Evolutionary conservation across 768 basidiomycete genomes (phyloP).

Genomic region (Panaeolus cyanescens): DNA sequence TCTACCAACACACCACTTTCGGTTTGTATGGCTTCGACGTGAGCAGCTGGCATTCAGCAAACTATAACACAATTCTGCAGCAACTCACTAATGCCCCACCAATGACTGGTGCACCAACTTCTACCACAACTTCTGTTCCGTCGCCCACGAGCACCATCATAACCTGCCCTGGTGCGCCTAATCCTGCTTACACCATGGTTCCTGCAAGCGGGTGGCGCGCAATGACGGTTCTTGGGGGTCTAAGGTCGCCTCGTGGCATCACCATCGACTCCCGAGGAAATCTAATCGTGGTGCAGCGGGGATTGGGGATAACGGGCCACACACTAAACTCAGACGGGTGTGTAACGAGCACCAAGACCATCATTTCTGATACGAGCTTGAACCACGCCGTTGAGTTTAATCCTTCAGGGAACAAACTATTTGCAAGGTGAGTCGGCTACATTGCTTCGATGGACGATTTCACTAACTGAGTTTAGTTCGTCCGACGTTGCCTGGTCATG

Average conservation of each 20-base stretch:
- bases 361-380: constrained; percentile 11
- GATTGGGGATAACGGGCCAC: background rate
- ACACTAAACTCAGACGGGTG: constrained; percentile 11
- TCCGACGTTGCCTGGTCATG: constrained; percentile 15
- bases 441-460: background rate
- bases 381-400: constrained; percentile 15
- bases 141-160: background rate
- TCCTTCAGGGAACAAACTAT: constrained; percentile 10
- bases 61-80: constrained; percentile 5
- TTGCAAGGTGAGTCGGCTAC: constrained; percentile 2
- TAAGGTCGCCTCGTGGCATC: constrained; percentile 1
- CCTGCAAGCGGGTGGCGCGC: background rate
- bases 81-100: constrained; percentile 3
- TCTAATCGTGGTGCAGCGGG: constrained; percentile 1
- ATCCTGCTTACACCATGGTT: constrained; percentile 2
- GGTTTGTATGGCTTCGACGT: constrained; percentile 8
- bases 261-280: background rate
- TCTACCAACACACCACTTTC: constrained; percentile 6
- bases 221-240: background rate
- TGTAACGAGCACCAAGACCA: constrained; percentile 13
- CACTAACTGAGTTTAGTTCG: constrained; percentile 1
- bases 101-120: background rate
- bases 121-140: background rate
- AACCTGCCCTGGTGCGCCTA: background rate
- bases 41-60: background rate